A percentile compares a stretch with the other conserved stretches of the same genome.
Evolutionary conservation across 768 basidiomycete species (phyloP).

Genomic region (Chiua virens): DNA sequence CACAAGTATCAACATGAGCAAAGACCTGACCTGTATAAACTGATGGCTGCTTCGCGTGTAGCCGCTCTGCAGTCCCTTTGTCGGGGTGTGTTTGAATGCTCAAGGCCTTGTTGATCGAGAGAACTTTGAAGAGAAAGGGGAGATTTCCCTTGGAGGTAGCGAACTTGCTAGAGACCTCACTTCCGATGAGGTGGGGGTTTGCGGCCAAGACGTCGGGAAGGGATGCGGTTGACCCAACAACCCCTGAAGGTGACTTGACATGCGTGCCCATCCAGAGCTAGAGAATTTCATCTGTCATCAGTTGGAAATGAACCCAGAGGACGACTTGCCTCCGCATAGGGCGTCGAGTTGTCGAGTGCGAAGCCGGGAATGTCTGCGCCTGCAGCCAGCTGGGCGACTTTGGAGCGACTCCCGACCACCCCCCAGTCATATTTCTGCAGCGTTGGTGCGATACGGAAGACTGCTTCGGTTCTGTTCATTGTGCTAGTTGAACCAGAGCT

Average conservation of each 20-base stretch:
- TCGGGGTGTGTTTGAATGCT: conserved; percentile 94
- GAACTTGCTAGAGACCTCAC: conserved; percentile 53
- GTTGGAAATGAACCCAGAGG: not conserved
- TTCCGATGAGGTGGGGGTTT: conserved; percentile 70
- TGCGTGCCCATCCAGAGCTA: conserved; percentile 99
- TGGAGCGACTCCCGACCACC: conserved; percentile 73
- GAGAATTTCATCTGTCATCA: conserved; percentile 4
- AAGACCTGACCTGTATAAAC: conserved; percentile 81
- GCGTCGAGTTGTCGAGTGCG: conserved; percentile 62
- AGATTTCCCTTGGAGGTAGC: conserved; percentile 63
- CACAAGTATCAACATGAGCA: not conserved
- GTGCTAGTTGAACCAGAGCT: not conserved
- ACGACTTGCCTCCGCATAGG: conserved; percentile 87
- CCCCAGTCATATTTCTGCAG: conserved; percentile 96
- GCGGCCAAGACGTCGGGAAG: conserved; percentile 63
- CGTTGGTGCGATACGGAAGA: conserved; percentile 83
- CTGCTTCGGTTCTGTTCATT: conserved; percentile 33
- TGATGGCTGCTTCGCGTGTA: conserved; percentile 69
- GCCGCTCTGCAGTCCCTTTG: conserved; percentile 70
- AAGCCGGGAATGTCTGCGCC: conserved; percentile 65
- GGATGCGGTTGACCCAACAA: conserved; percentile 45
- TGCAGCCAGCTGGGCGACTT: conserved; percentile 83
- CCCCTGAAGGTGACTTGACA: conserved; percentile 63
- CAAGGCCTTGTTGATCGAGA: conserved; percentile 85
- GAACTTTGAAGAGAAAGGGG: conserved; percentile 90